Evolutionary conservation across 192 early-diverging fungal genomes (phyloP).

Genomic region (Coemansia guatemalensis): DNA sequence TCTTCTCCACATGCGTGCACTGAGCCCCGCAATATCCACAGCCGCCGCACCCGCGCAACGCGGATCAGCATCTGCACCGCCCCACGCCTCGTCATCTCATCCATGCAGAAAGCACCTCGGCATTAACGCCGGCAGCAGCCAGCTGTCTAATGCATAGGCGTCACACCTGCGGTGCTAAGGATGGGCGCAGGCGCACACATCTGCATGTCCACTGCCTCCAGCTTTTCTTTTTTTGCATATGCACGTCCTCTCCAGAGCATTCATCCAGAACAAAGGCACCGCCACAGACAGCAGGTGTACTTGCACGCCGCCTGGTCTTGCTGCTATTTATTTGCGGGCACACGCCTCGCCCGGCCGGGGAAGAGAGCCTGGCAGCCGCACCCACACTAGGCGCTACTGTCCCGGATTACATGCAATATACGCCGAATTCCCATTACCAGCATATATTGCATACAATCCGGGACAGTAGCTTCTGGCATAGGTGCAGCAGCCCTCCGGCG

Average conservation of each 20-base stretch:
- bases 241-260: neutral
- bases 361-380: neutral
- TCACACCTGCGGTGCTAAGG: neutral
- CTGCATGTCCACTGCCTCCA: neutral
- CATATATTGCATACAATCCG: constrained; percentile 3
- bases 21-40: neutral
- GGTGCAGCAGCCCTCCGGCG: neutral
- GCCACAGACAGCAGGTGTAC: neutral
- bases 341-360: neutral
- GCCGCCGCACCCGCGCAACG: neutral
- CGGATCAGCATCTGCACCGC: neutral
- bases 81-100: neutral
- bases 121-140: neutral
- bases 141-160: neutral
- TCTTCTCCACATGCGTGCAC: neutral
- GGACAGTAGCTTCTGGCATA: neutral
- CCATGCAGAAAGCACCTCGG: neutral
- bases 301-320: neutral
- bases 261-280: neutral
- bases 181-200: neutral
- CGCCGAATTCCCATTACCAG: neutral
- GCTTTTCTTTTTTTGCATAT: constrained; percentile 2
- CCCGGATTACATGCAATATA: constrained; percentile 3
- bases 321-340: neutral
- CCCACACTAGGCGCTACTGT: neutral